Conservation (phyloP, 116 monocot species). For the Posidonia oceanica region DNA sequence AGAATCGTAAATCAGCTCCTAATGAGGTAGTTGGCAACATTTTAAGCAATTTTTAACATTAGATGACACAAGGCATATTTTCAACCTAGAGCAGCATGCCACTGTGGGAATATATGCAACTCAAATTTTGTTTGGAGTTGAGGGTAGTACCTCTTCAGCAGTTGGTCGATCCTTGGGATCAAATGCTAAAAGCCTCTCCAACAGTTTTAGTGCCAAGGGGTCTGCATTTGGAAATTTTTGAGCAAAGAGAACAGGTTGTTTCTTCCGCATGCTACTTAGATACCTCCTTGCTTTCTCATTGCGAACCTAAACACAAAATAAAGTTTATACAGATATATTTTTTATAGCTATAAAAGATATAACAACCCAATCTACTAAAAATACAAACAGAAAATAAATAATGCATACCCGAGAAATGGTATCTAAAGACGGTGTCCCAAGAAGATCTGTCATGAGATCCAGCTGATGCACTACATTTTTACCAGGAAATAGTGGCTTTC, state of each 20-base stretch:
- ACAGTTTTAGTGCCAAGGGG: conserved; percentile 70
- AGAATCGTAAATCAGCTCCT: no score
- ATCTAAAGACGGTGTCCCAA: conserved; percentile 65
- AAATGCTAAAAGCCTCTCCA: conserved; percentile 85
- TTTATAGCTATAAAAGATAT: not conserved
- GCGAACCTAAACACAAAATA: conserved; percentile 41
- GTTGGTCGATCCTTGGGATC: conserved; percentile 92
- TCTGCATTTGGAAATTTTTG: conserved; percentile 90
- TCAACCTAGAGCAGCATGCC: not conserved
- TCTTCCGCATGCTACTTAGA: conserved; percentile 85
- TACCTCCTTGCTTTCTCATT: conserved; percentile 96
- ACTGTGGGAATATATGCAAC: not conserved
- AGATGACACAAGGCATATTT: no score
- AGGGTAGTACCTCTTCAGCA: conserved; percentile 63
- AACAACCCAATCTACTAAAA: not conserved
- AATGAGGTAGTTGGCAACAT: no score
- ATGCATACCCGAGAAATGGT: conserved; percentile 58
- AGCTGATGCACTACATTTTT: conserved; percentile 72
- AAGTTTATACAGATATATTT: not conserved
- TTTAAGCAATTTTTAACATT: no score
- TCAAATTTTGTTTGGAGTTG: not conserved
- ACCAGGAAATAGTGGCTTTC: conserved; percentile 78
- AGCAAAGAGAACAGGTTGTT: conserved; percentile 56
- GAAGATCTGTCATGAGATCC: conserved; percentile 77
- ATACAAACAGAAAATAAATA: not conserved